Percentiles rank a stretch among this genome's conserved stretches.
Conservation (phyloP, 495 filamentous ascomycete species). For the Podospora anserina region DNA sequence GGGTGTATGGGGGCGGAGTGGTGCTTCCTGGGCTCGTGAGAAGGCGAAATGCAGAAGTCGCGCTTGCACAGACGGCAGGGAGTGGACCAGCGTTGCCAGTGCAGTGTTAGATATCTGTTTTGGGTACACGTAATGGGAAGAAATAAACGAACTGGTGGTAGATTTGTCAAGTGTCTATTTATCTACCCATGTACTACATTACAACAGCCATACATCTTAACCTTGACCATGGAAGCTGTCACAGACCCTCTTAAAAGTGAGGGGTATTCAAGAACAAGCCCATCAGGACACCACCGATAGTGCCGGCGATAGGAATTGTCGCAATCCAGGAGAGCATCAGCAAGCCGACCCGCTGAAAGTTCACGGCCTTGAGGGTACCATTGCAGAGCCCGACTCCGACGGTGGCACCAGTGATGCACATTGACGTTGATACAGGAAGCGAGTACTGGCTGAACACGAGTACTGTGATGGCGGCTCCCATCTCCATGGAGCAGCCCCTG, state of each 20-base stretch:
- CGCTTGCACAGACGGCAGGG: conserved; percentile 36
- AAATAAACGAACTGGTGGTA: too few relatives aligned
- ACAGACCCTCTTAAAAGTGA: conserved; percentile 16
- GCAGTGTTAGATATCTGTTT: conserved; percentile 6
- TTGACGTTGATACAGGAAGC: conserved; percentile 59
- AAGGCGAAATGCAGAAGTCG: conserved; percentile 44
- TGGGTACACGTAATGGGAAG: too few relatives aligned
- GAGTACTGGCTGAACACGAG: conserved; percentile 39
- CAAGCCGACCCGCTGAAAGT: conserved; percentile 57
- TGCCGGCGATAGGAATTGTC: conserved; percentile 57
- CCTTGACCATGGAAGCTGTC: neutral
- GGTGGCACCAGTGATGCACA: conserved; percentile 61
- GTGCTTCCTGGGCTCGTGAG: conserved; percentile 40
- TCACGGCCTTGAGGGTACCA: conserved; percentile 55
- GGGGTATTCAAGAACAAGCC: conserved; percentile 59
- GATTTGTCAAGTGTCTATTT: too few relatives aligned
- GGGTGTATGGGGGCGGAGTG: conserved; percentile 42
- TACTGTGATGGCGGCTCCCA: conserved; percentile 67
- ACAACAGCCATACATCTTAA: neutral
- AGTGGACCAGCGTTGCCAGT: conserved; percentile 16
- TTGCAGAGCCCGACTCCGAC: conserved; percentile 64
- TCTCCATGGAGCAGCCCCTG: conserved; percentile 61
- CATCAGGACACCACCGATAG: conserved; percentile 57
- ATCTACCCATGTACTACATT: neutral
- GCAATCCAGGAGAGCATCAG: conserved; percentile 57